phyloP scores from a whole-genome alignment of 2,329 filamentous ascomycete species.

The Claviceps purpurea region DNA sequence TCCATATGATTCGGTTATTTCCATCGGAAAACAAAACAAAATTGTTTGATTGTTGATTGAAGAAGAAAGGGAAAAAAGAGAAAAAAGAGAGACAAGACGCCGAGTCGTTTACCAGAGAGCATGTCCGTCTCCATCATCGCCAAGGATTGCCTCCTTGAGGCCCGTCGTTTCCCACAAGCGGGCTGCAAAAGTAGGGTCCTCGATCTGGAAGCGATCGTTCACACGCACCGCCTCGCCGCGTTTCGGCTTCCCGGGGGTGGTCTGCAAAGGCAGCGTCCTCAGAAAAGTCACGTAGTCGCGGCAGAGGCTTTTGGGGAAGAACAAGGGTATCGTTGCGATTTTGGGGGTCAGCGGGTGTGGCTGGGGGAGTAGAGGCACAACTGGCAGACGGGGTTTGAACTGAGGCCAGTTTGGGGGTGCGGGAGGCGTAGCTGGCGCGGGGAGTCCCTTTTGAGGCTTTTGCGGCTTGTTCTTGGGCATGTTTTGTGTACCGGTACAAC shows the following conservation, averaged over 20 bases:
- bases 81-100: slow-evolving; percentile 9
- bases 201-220: slow-evolving; percentile 78
- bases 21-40: no score
- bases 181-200: slow-evolving; percentile 62
- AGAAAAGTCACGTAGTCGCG: slow-evolving; percentile 65
- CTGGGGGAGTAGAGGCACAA: slow-evolving; percentile 48
- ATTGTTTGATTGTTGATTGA: no score
- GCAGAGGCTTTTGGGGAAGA: slow-evolving; percentile 65
- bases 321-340: slow-evolving; percentile 58
- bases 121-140: slow-evolving; percentile 16
- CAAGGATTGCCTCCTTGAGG: slow-evolving; percentile 46
- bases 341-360: slow-evolving; percentile 39
- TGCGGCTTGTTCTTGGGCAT: slow-evolving; percentile 23
- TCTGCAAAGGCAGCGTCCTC: slow-evolving; percentile 52
- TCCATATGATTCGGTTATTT: background rate
- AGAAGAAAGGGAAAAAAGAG: background rate
- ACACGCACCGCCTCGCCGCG: slow-evolving; percentile 70
- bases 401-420: slow-evolving; percentile 49
- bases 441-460: slow-evolving; percentile 12
- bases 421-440: slow-evolving; percentile 8
- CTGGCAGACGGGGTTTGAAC: slow-evolving; percentile 55
- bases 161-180: slow-evolving; percentile 67
- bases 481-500: background rate
- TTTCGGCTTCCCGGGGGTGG: slow-evolving; percentile 67
- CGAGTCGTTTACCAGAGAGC: slow-evolving; percentile 29